A percentile compares a stretch with the other conserved stretches of the same genome.
Conservation (phyloP, 2,329 filamentous ascomycete genomes). For the Xylariaceae sp. region DNA sequence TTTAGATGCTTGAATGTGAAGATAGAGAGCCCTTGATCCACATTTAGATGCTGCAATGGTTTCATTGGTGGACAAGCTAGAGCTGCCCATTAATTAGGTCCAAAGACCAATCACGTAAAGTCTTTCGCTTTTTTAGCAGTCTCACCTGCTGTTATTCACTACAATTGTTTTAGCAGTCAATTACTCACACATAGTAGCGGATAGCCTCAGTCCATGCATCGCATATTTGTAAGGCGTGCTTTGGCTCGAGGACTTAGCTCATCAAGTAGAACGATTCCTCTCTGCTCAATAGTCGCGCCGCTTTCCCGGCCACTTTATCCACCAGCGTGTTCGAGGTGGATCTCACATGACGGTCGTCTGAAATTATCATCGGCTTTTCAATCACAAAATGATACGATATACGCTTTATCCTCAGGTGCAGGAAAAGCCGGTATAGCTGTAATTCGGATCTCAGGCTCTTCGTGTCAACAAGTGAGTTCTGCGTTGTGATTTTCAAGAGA, state of each 20-base stretch:
- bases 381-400: slow-evolving; percentile 64
- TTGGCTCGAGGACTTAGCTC: slow-evolving; percentile 17
- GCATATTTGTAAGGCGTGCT: slow-evolving; percentile 19
- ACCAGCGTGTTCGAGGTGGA: slow-evolving; percentile 2
- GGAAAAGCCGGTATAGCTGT: slow-evolving; percentile 89
- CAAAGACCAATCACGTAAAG: slow-evolving; percentile 11
- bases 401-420: slow-evolving; percentile 81
- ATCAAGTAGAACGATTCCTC: slow-evolving; percentile 2
- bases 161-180: neutral
- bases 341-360: slow-evolving; percentile 5
- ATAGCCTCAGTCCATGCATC: slow-evolving; percentile 25
- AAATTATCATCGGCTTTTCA: slow-evolving; percentile 5
- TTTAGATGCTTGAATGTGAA: neutral
- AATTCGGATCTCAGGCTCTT: slow-evolving; percentile 78
- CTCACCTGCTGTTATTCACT: slow-evolving; percentile 4
- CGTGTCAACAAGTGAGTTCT: slow-evolving; percentile 47
- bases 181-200: neutral
- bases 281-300: slow-evolving; percentile 2
- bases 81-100: neutral
- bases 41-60: neutral
- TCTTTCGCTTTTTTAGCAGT: neutral
- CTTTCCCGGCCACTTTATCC: slow-evolving; percentile 1
- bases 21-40: neutral
- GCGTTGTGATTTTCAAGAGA: slow-evolving; percentile 1
- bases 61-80: slow-evolving; percentile 5